Conservation (phyloP, 2,329 filamentous ascomycete species). For the Fusarium pininemorale region DNA sequence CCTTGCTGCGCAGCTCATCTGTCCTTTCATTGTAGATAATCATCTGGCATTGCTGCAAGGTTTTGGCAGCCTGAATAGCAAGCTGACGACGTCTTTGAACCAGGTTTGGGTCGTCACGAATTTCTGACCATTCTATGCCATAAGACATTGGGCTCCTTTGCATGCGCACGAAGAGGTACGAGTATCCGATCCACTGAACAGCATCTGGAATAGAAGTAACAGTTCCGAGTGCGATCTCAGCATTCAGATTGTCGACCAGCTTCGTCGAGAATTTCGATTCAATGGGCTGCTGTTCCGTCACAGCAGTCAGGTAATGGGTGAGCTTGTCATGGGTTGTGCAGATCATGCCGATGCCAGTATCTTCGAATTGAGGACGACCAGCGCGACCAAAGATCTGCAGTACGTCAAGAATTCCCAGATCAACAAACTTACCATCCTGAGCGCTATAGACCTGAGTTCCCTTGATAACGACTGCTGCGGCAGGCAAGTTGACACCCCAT, state of each 20-base stretch:
- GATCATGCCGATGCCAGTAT: slow-evolving; percentile 97
- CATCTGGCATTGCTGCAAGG: slow-evolving; percentile 95
- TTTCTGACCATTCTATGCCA: slow-evolving; percentile 94
- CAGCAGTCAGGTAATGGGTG: slow-evolving; percentile 87
- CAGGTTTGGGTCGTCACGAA: slow-evolving; percentile 85
- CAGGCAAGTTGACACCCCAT: slow-evolving; percentile 98
- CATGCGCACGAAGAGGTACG: slow-evolving; percentile 97
- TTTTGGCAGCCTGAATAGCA: slow-evolving; percentile 86
- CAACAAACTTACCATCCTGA: slow-evolving; percentile 95
- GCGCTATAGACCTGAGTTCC: slow-evolving; percentile 97
- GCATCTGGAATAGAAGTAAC: slow-evolving; percentile 94
- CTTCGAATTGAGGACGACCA: slow-evolving; percentile 96
- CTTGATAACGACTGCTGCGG: slow-evolving; percentile 96
- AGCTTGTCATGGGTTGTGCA: slow-evolving; percentile 96
- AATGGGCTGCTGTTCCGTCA: slow-evolving; percentile 96
- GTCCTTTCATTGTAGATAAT: slow-evolving; percentile 97
- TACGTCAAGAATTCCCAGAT: slow-evolving; percentile 95
- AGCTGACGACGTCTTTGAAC: slow-evolving; percentile 86
- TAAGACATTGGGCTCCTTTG: slow-evolving; percentile 89
- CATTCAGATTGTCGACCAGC: slow-evolving; percentile 95
- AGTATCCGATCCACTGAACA: slow-evolving; percentile 97
- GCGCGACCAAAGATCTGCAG: slow-evolving; percentile 98
- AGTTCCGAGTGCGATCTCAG: slow-evolving; percentile 91
- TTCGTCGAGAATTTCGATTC: slow-evolving; percentile 96
- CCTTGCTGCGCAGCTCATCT: slow-evolving; percentile 91